These are phyloP conservation scores for Ceratobasidium sp. DNA, from an alignment of 1,284 basidiomycete species.

Conservation along the genomic window DNA sequence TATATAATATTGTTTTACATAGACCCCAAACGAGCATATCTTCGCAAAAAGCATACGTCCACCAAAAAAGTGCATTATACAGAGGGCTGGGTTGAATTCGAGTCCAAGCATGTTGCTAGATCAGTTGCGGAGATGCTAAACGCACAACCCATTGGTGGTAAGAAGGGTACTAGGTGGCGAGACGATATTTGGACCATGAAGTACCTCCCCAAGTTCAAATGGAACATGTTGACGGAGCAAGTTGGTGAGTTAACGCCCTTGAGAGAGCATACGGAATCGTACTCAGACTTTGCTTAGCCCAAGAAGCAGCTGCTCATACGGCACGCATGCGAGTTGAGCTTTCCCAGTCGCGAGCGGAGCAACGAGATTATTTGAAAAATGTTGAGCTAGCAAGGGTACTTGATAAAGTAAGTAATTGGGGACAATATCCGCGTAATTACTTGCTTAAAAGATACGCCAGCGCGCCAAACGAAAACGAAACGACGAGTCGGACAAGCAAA, in stretches of 20 bases:
- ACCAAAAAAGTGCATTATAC: slow-evolving; percentile 90
- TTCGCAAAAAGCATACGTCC: slow-evolving; percentile 80
- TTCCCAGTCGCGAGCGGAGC: slow-evolving; percentile 88
- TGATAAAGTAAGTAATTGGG: slow-evolving; percentile 65
- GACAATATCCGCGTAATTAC: too few relatives aligned
- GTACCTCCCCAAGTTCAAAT: slow-evolving; percentile 97
- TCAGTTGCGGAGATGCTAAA: slow-evolving; percentile 96
- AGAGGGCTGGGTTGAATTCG: slow-evolving; percentile 99
- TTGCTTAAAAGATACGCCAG: background rate
- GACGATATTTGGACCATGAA: slow-evolving; percentile 99
- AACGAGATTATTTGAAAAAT: slow-evolving; percentile 93
- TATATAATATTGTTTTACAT: slow-evolving; percentile 31
- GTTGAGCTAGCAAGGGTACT: slow-evolving; percentile 95
- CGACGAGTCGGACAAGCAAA: slow-evolving; percentile 44
- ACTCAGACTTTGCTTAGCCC: slow-evolving; percentile 67
- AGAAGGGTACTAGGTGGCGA: slow-evolving; percentile 91
- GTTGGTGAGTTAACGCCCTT: slow-evolving; percentile 76
- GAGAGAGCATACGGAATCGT: background rate
- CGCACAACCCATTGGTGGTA: slow-evolving; percentile 94
- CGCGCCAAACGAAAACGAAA: slow-evolving; percentile 54
- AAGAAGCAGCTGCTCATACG: slow-evolving; percentile 91
- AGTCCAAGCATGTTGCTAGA: slow-evolving; percentile 91
- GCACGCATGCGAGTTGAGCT: slow-evolving; percentile 92
- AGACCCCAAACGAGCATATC: slow-evolving; percentile 84
- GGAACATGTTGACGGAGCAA: slow-evolving; percentile 99